A percentile compares a stretch with the other conserved stretches of the same genome.
Conservation (phyloP, 176 grass and related monocot genomes). For the sorghum (Sorghum bicolor) region DNA sequence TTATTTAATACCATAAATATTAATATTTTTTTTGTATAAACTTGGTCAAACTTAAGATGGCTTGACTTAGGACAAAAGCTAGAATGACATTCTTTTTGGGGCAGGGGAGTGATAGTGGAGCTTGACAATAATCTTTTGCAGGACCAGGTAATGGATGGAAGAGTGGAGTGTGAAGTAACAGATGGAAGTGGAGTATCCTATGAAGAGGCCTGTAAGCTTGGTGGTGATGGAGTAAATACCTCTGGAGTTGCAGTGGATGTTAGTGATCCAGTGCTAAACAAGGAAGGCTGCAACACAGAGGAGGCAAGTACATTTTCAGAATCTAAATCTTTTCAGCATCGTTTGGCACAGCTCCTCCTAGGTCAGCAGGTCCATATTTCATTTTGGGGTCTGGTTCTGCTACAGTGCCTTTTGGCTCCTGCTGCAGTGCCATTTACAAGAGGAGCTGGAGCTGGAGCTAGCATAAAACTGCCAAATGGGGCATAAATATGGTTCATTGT, state of each 20-base stretch:
- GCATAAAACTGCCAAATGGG: not conserved
- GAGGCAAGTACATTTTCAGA: conserved; percentile 29
- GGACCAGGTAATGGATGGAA: conserved; percentile 20
- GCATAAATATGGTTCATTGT: conserved; percentile 4
- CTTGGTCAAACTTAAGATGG: not conserved
- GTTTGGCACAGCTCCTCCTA: not conserved
- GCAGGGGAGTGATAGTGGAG: not conserved
- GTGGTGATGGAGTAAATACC: not conserved
- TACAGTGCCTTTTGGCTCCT: not conserved
- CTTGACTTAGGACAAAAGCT: not conserved
- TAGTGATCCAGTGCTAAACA: conserved; percentile 8
- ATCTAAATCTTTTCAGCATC: not conserved
- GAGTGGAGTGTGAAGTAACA: not conserved
- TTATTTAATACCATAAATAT: not conserved
- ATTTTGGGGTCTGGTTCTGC: not conserved
- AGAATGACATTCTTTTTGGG: not conserved
- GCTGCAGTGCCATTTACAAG: not conserved
- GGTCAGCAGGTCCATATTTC: too few relatives aligned
- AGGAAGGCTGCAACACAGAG: not conserved
- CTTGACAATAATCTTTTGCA: conserved; percentile 26
- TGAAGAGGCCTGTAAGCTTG: conserved; percentile 12
- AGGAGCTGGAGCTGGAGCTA: not conserved
- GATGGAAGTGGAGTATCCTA: conserved; percentile 24
- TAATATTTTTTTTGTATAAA: not conserved
- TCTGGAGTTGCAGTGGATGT: not conserved